Conservation (phyloP, 495 filamentous ascomycete species). For the Trichoderma parareesei region DNA sequence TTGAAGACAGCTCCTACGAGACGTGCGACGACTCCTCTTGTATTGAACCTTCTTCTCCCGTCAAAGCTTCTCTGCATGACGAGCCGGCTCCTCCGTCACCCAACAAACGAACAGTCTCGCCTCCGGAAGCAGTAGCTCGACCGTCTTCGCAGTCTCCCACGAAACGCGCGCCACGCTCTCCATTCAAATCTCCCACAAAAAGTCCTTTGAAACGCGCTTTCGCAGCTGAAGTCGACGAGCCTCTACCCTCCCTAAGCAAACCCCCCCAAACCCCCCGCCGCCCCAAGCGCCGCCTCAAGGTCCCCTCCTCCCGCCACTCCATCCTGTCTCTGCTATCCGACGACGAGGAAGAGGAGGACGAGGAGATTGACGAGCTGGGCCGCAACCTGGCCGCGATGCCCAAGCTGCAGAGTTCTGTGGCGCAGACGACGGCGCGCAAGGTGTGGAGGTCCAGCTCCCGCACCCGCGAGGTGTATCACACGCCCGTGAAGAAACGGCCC, state of each 20-base stretch:
- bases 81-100: background rate
- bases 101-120: background rate
- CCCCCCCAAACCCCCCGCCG: conserved; percentile 11
- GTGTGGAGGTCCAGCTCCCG: conserved; percentile 3
- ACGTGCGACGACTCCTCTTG: background rate
- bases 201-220: background rate
- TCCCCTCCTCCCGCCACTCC: conserved; percentile 5
- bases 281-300: background rate
- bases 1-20: conserved; percentile 4
- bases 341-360: conserved; percentile 11
- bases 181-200: background rate
- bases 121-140: background rate
- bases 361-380: conserved; percentile 12
- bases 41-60: background rate
- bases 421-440: background rate
- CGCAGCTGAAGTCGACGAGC: background rate
- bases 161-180: background rate
- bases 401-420: background rate
- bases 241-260: background rate
- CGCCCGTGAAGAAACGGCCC: conserved; percentile 6
- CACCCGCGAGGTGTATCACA: conserved; percentile 8
- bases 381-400: background rate
- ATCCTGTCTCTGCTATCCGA: conserved; percentile 12
- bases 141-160: background rate
- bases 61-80: background rate